These are phyloP conservation scores for Rhizopogon salebrosus DNA, from an alignment of 768 basidiomycete genomes.

Conservation along the genomic window DNA sequence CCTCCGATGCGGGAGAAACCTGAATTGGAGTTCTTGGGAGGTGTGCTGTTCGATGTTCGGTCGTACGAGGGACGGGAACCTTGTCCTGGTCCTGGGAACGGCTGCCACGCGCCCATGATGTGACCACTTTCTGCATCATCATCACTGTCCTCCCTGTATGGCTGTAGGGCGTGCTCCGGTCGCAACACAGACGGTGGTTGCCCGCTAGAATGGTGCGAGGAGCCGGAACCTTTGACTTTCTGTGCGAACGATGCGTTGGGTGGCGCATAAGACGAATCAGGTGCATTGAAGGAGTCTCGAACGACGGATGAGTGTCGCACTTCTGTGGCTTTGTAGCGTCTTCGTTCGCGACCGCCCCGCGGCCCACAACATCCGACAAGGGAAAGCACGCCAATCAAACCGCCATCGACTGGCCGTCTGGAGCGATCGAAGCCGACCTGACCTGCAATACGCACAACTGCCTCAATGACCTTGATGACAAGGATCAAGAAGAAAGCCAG, in stretches of 20 bases:
- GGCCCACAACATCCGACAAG: slow-evolving; percentile 64
- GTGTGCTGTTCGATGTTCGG: slow-evolving; percentile 21
- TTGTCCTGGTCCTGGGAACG: slow-evolving; percentile 48
- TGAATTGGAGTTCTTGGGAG: slow-evolving; percentile 32
- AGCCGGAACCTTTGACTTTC: slow-evolving; percentile 21
- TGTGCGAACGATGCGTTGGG: slow-evolving; percentile 30
- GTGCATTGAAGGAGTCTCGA: slow-evolving; percentile 21
- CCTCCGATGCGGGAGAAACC: slow-evolving; percentile 88
- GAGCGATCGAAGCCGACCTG: slow-evolving; percentile 82
- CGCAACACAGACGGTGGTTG: slow-evolving; percentile 69
- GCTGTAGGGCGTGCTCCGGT: slow-evolving; percentile 73
- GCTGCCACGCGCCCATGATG: slow-evolving; percentile 95
- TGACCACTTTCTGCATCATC: slow-evolving; percentile 64
- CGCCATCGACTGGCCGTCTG: slow-evolving; percentile 73
- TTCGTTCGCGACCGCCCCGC: slow-evolving; percentile 27
- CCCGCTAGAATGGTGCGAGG: slow-evolving; percentile 38
- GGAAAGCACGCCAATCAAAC: slow-evolving; percentile 80
- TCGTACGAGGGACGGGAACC: slow-evolving; percentile 19
- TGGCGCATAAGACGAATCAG: slow-evolving; percentile 45
- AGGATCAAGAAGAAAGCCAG: slow-evolving; percentile 80
- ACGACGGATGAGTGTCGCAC: slow-evolving; percentile 6
- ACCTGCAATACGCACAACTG: slow-evolving; percentile 69
- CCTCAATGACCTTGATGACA: slow-evolving; percentile 80
- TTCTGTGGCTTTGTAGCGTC: slow-evolving; percentile 20
- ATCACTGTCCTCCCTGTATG: slow-evolving; percentile 75